These are phyloP conservation scores for Pythium inflatum DNA, from an alignment of 352 stramenopile species.

Conservation along the genomic window DNA sequence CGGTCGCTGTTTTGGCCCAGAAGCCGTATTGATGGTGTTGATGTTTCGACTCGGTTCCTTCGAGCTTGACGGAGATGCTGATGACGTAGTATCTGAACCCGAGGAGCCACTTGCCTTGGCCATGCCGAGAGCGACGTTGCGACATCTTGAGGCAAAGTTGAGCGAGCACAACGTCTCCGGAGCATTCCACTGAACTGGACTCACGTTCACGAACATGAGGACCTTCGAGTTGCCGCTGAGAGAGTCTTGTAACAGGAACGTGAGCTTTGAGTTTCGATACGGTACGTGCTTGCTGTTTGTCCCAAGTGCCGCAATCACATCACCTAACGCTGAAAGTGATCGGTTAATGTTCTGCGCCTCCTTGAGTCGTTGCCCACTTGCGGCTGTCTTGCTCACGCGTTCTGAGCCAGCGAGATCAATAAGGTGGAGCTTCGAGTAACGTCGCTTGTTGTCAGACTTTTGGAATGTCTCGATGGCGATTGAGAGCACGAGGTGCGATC, in stretches of 20 bases:
- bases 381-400: constrained; percentile 88
- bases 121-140: constrained; percentile 86
- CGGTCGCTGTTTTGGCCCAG: background rate
- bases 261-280: constrained; percentile 97
- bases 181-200: constrained; percentile 86
- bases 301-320: constrained; percentile 94
- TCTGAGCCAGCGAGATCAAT: constrained; percentile 91
- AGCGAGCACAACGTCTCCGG: constrained; percentile 90
- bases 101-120: constrained; percentile 57
- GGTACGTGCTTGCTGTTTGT: constrained; percentile 92
- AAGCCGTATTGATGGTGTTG: constrained; percentile 5
- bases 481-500: constrained; percentile 93
- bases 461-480: constrained; percentile 71
- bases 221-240: constrained; percentile 83
- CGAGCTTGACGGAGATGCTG: constrained; percentile 11
- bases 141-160: constrained; percentile 90
- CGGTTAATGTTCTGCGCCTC: constrained; percentile 97
- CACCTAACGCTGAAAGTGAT: constrained; percentile 92
- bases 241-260: constrained; percentile 86
- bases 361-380: constrained; percentile 92
- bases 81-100: constrained; percentile 14
- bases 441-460: constrained; percentile 48
- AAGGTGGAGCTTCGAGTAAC: constrained; percentile 80
- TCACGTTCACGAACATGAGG: constrained; percentile 90
- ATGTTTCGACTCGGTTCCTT: constrained; percentile 14